A percentile compares a stretch with the other conserved stretches of the same genome.
Evolutionary conservation across 176 grass and related monocot genomes (phyloP).

Genomic region (Eragrostis curvula): DNA sequence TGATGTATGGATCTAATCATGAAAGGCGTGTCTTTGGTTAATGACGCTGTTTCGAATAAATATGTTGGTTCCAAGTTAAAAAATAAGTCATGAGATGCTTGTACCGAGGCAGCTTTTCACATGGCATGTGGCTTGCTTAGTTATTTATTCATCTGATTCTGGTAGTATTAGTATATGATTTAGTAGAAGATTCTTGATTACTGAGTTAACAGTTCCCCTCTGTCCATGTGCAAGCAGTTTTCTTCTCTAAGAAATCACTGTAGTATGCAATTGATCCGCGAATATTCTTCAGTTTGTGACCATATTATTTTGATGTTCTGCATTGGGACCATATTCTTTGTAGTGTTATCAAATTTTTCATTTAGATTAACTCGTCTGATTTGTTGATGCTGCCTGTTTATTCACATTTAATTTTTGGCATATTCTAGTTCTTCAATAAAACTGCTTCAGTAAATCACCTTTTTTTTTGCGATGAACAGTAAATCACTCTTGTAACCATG

Average conservation of each 20-base stretch:
- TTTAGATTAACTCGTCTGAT: not conserved
- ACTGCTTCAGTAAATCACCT: too few species aligned
- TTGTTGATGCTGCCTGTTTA: not conserved
- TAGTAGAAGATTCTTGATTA: constrained; percentile 43
- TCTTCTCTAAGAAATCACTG: constrained; percentile 12
- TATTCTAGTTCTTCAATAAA: too few species aligned
- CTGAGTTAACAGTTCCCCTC: constrained; percentile 33
- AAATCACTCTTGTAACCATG: too few species aligned
- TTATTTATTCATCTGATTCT: constrained; percentile 23
- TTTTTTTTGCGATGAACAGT: too few species aligned
- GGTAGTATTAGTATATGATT: constrained; percentile 35
- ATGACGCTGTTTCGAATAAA: constrained; percentile 14
- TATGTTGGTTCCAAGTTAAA: constrained; percentile 22
- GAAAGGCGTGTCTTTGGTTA: constrained; percentile 46
- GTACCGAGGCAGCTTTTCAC: constrained; percentile 46
- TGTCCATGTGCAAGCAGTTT: constrained; percentile 43
- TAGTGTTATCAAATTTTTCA: not conserved
- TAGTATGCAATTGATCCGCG: not conserved
- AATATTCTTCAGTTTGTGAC: not conserved
- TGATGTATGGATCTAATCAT: constrained; percentile 57
- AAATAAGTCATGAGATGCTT: constrained; percentile 13
- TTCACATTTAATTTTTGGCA: not conserved
- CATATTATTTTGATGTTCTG: too few species aligned
- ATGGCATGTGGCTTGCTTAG: constrained; percentile 45
- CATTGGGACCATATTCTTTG: not conserved